Evolutionary conservation across 2,329 filamentous ascomycete genomes (phyloP).

Genomic region (Aspergillus pseudoglaucus): DNA sequence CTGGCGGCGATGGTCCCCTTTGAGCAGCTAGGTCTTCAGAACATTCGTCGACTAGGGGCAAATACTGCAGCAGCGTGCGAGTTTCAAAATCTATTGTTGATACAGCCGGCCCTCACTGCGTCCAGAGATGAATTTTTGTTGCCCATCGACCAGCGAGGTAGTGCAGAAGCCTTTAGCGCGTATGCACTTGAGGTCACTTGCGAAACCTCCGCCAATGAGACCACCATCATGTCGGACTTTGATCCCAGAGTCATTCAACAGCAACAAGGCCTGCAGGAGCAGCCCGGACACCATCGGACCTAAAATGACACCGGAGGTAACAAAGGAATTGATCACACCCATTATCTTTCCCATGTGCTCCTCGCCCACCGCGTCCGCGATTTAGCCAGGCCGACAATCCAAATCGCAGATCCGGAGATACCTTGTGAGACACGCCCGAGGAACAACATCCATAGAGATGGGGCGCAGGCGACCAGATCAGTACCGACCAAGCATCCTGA

Average conservation of each 20-base stretch:
- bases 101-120: slow-evolving; percentile 2
- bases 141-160: background rate
- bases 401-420: slow-evolving; percentile 22
- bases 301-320: slow-evolving; percentile 19
- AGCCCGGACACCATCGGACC: slow-evolving; percentile 24
- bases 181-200: background rate
- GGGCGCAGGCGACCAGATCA: slow-evolving; percentile 15
- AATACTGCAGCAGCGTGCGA: background rate
- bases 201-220: background rate
- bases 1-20: background rate
- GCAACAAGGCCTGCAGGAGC: slow-evolving; percentile 15
- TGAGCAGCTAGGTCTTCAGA: slow-evolving; percentile 4
- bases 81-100: slow-evolving; percentile 1
- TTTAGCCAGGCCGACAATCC: slow-evolving; percentile 26
- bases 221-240: background rate
- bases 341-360: slow-evolving; percentile 21
- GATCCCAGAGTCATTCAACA: background rate
- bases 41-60: background rate
- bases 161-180: background rate
- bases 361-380: slow-evolving; percentile 21
- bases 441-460: slow-evolving; percentile 17
- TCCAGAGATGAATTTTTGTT: slow-evolving; percentile 1
- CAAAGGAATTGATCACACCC: slow-evolving; percentile 19
- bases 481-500: slow-evolving; percentile 20
- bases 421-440: slow-evolving; percentile 24